phyloP scores from a whole-genome alignment of 306 rosid genomes.

The Aeschynomene evenia region DNA sequence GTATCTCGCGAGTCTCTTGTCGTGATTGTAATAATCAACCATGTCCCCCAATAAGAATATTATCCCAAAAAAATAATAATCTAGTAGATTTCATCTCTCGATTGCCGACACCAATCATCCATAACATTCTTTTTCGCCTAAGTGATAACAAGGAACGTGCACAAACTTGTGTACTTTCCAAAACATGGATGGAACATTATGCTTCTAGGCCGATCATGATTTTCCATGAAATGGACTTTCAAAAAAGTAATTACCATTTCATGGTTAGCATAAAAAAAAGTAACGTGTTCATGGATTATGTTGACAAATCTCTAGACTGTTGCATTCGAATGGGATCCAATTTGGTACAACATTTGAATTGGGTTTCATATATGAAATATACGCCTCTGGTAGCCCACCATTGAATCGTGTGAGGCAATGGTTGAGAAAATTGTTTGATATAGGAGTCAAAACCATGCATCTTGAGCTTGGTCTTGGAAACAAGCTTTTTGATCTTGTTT shows the following conservation, averaged over 20 bases:
- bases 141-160: neutral
- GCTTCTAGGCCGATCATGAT: neutral
- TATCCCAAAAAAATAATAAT: too few relatives aligned
- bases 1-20: too few relatives aligned
- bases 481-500: too few relatives aligned
- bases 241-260: too few relatives aligned
- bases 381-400: too few relatives aligned
- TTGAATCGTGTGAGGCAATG: too few relatives aligned
- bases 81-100: neutral
- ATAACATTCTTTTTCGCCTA: neutral
- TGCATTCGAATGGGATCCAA: neutral
- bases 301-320: neutral
- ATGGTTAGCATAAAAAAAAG: too few relatives aligned
- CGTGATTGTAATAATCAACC: neutral
- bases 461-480: too few relatives aligned
- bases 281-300: neutral
- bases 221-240: neutral
- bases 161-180: neutral
- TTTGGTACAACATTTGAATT: too few relatives aligned
- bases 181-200: neutral
- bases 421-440: too few relatives aligned
- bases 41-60: neutral
- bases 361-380: too few relatives aligned
- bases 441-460: too few relatives aligned
- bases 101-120: neutral